phyloP scores from a whole-genome alignment of 2,329 filamentous ascomycete genomes.

The Zasmidium angulare region DNA sequence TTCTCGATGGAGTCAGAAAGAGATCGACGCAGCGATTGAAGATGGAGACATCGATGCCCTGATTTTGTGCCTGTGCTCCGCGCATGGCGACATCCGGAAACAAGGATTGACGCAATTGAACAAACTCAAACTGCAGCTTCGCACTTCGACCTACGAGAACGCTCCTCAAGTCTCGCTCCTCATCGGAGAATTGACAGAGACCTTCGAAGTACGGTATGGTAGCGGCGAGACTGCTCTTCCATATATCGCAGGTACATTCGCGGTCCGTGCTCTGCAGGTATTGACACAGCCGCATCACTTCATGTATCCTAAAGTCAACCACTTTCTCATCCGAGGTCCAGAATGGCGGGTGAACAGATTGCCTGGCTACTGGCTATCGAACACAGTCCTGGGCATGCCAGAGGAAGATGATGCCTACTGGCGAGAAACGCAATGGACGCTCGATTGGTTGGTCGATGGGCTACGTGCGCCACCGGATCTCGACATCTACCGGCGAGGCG shows the following conservation, averaged over 20 bases:
- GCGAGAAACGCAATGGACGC: constrained; percentile 71
- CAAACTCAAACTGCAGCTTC: constrained; percentile 58
- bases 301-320: constrained; percentile 83
- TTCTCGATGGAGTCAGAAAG: constrained; percentile 70
- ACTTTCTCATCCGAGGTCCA: constrained; percentile 75
- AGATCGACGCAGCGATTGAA: constrained; percentile 74
- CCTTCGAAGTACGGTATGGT: constrained; percentile 50
- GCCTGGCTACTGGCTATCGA: constrained; percentile 62
- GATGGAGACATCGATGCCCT: constrained; percentile 71
- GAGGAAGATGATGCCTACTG: constrained; percentile 72
- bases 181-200: constrained; percentile 77
- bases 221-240: constrained; percentile 55
- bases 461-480: constrained; percentile 62
- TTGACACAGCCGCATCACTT: constrained; percentile 74
- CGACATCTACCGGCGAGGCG: constrained; percentile 58
- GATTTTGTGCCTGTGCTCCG: constrained; percentile 72
- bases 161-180: constrained; percentile 77
- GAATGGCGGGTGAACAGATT: constrained; percentile 65
- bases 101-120: constrained; percentile 71
- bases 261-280: constrained; percentile 67
- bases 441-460: constrained; percentile 68
- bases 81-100: constrained; percentile 71
- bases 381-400: constrained; percentile 71
- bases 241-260: constrained; percentile 74
- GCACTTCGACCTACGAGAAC: constrained; percentile 71